These are phyloP conservation scores for Thalassiosira allenii DNA, from an alignment of 352 stramenopile genomes.

Conservation along the genomic window DNA sequence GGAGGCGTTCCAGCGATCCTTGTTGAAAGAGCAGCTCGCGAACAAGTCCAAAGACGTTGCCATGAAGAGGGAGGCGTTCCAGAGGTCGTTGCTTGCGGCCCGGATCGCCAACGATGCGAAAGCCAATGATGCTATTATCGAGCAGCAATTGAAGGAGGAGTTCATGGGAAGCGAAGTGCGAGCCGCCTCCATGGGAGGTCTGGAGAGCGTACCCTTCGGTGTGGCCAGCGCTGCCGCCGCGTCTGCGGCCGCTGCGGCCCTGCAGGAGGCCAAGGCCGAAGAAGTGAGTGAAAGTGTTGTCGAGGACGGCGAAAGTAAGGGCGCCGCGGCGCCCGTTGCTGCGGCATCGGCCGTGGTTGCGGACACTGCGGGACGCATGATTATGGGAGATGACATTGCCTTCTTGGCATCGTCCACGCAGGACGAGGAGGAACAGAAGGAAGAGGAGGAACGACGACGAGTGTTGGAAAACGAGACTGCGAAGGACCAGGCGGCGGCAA, in stretches of 20 bases:
- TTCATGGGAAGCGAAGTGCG: slow-evolving; percentile 45
- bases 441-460: too few species aligned
- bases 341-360: slow-evolving; percentile 13
- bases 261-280: background rate
- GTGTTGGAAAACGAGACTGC: too few species aligned
- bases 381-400: slow-evolving; percentile 37
- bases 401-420: too few species aligned
- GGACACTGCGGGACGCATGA: slow-evolving; percentile 24
- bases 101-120: slow-evolving; percentile 32
- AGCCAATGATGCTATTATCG: background rate
- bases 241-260: slow-evolving; percentile 1
- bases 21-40: background rate
- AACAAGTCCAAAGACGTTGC: slow-evolving; percentile 9
- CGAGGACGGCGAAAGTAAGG: background rate
- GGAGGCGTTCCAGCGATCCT: too few species aligned
- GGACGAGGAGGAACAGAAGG: too few species aligned
- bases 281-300: slow-evolving; percentile 9
- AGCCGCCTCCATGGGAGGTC: slow-evolving; percentile 33
- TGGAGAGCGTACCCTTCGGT: slow-evolving; percentile 16
- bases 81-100: slow-evolving; percentile 27
- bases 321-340: background rate
- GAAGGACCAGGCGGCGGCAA: too few species aligned
- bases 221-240: slow-evolving; percentile 14
- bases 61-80: slow-evolving; percentile 35
- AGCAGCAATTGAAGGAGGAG: slow-evolving; percentile 14